Conservation (phyloP, 805 yeast species). For the Metschnikowia santaceciliae region DNA sequence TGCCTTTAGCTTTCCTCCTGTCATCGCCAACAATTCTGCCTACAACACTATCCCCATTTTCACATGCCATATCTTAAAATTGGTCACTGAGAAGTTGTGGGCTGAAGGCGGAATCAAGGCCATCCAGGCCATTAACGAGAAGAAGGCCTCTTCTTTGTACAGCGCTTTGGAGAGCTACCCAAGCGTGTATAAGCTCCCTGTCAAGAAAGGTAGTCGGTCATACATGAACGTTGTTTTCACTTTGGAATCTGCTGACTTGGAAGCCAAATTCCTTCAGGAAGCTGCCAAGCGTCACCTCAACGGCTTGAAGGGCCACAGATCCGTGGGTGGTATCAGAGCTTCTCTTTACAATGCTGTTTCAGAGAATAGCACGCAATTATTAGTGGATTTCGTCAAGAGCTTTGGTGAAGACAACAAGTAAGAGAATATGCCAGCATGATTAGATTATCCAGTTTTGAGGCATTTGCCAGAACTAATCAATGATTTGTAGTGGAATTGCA, state of each 20-base stretch:
- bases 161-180: conserved; percentile 61
- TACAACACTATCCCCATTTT: conserved; percentile 96
- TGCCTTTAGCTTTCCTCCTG: conserved; percentile 83
- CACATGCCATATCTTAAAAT: conserved; percentile 78
- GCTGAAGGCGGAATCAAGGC: conserved; percentile 65
- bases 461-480: not conserved
- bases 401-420: conserved; percentile 46
- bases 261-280: conserved; percentile 62
- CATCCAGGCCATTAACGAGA: conserved; percentile 54
- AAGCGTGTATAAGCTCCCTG: conserved; percentile 63
- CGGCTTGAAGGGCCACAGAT: conserved; percentile 93
- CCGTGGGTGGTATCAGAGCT: conserved; percentile 96
- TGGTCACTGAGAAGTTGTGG: conserved; percentile 65
- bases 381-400: conserved; percentile 53
- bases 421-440: too few relatives aligned
- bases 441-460: not conserved
- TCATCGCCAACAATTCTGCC: conserved; percentile 83
- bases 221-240: conserved; percentile 94
- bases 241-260: conserved; percentile 57
- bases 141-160: conserved; percentile 66
- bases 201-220: conserved; percentile 61
- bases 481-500: not conserved
- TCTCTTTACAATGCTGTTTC: conserved; percentile 87
- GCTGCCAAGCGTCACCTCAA: conserved; percentile 59
- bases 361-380: conserved; percentile 51